Evolutionary conservation across 176 grass and related monocot genomes (phyloP).

Genomic region (Rhynchospora tenuis): DNA sequence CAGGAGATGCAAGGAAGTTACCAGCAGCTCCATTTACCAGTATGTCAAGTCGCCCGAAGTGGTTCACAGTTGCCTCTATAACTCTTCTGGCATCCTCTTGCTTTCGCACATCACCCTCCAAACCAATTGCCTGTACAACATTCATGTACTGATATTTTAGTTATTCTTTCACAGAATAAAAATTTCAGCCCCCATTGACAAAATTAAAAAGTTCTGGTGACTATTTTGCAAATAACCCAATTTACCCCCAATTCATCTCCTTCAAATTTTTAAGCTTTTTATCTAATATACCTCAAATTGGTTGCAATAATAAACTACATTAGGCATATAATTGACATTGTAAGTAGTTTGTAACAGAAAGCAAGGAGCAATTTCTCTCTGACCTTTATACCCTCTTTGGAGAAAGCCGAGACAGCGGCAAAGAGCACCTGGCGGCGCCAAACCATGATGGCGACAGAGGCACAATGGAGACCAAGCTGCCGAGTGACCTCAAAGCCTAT

Average conservation of each 20-base stretch:
- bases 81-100: no score
- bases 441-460: slow-evolving; percentile 68
- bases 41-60: slow-evolving; percentile 72
- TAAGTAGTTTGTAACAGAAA: no score
- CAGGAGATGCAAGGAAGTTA: slow-evolving; percentile 80
- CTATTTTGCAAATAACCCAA: no score
- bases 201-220: no score
- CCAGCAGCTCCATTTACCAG: slow-evolving; percentile 81
- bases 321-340: no score
- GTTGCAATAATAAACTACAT: no score
- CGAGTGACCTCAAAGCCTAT: slow-evolving; percentile 53
- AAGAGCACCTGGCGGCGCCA: slow-evolving; percentile 69
- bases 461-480: slow-evolving; percentile 66
- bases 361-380: neutral
- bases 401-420: slow-evolving; percentile 55
- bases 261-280: no score
- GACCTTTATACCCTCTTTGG: slow-evolving; percentile 14
- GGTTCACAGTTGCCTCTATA: slow-evolving; percentile 32
- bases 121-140: slow-evolving; percentile 52
- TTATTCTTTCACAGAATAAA: no score
- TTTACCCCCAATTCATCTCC: no score
- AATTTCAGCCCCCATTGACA: no score
- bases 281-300: no score
- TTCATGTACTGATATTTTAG: slow-evolving; percentile 3
- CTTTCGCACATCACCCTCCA: no score